phyloP scores from a whole-genome alignment of 2,329 filamentous ascomycete genomes.

The Xylaria hypoxylon region DNA sequence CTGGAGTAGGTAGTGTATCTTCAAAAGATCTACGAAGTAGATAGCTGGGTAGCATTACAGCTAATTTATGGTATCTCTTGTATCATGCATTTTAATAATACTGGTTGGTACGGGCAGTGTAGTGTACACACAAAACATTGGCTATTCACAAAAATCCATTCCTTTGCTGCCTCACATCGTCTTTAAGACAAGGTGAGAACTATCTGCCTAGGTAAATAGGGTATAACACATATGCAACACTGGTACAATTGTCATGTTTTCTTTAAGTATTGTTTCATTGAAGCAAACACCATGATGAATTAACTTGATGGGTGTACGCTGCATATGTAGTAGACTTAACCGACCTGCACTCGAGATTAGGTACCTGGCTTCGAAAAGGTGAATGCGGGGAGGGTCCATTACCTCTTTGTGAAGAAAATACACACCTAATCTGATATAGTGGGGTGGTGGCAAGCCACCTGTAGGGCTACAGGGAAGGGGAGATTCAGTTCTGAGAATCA shows the following conservation, averaged over 20 bases:
- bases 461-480: slow-evolving; percentile 5
- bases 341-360: neutral
- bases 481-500: slow-evolving; percentile 13
- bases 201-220: too few species aligned
- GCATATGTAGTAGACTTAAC: neutral
- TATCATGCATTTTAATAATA: neutral
- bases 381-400: neutral
- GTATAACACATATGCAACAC: neutral
- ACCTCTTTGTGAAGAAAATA: neutral
- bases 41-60: neutral
- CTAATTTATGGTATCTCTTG: slow-evolving; percentile 8
- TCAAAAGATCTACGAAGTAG: neutral
- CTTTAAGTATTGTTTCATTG: neutral
- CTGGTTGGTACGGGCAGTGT: too few species aligned
- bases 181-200: neutral
- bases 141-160: too few species aligned
- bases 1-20: neutral
- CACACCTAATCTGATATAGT: neutral
- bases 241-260: neutral
- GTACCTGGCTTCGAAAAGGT: neutral
- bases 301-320: neutral
- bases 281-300: neutral
- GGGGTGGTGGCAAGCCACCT: slow-evolving; percentile 4
- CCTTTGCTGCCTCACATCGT: neutral
- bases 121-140: too few species aligned